A percentile compares a stretch with the other conserved stretches of the same genome.
These are phyloP conservation scores for Diaporthe sp. DNA, from an alignment of 2,329 filamentous ascomycete genomes.

Conservation along the genomic window DNA sequence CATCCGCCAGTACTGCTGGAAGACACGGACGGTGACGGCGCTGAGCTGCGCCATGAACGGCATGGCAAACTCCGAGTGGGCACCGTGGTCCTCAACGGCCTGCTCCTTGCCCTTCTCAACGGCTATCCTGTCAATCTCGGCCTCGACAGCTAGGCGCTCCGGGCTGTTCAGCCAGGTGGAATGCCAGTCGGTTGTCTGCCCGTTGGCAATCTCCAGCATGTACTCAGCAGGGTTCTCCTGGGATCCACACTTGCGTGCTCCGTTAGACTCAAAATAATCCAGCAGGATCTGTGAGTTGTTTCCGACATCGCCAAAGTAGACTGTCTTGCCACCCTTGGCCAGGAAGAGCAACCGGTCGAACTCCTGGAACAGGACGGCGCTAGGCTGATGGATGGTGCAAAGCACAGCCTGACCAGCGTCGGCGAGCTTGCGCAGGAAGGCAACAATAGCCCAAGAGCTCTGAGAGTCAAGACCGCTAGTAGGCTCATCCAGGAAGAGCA, in stretches of 20 bases:
- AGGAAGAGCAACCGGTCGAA: conserved; percentile 76
- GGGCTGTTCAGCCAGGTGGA: conserved; percentile 71
- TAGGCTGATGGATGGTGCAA: conserved; percentile 69
- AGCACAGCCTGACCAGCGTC: conserved; percentile 66
- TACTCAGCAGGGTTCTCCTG: conserved; percentile 82
- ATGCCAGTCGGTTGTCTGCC: conserved; percentile 72
- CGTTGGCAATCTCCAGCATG: conserved; percentile 72
- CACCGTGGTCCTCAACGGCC: conserved; percentile 41
- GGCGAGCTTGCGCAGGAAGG: conserved; percentile 73
- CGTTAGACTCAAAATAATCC: conserved; percentile 75
- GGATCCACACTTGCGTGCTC: conserved; percentile 69
- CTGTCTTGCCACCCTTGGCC: conserved; percentile 74
- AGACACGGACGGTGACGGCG: conserved; percentile 77
- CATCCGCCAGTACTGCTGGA: conserved; percentile 87
- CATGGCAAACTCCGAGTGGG: conserved; percentile 80
- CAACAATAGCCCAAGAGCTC: conserved; percentile 73
- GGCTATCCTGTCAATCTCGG: conserved; percentile 76
- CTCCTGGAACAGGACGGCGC: conserved; percentile 64
- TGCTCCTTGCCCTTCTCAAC: conserved; percentile 55
- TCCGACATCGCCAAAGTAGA: conserved; percentile 79
- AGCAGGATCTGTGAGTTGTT: conserved; percentile 69
- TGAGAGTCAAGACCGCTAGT: conserved; percentile 74
- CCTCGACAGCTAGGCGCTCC: conserved; percentile 64
- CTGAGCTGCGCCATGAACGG: conserved; percentile 76
- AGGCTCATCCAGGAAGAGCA: conserved; percentile 74